Conservation (phyloP, 352 stramenopile species). For the Pythium sp. region DNA sequence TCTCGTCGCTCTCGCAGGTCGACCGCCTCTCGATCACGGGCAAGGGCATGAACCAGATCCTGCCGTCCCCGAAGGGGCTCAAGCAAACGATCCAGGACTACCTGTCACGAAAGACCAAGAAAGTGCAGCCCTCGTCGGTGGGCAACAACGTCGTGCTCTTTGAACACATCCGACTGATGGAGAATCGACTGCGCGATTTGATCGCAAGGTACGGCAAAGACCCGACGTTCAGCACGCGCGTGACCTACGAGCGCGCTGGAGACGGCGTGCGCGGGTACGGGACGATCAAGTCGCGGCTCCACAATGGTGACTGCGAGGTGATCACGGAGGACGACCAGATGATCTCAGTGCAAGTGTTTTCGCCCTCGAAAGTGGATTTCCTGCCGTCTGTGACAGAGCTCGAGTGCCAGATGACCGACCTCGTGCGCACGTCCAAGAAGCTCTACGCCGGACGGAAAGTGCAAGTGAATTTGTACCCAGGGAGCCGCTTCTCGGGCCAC, state of each 20-base stretch:
- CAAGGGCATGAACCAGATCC: conserved; percentile 47
- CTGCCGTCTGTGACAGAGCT: conserved; percentile 58
- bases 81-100: conserved; percentile 66
- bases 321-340: conserved; percentile 61
- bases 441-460: conserved; percentile 70
- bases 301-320: conserved; percentile 46
- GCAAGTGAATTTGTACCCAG: conserved; percentile 68
- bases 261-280: conserved; percentile 51
- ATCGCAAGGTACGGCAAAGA: conserved; percentile 14
- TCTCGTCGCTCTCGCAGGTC: conserved; percentile 63
- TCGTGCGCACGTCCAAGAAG: conserved; percentile 35
- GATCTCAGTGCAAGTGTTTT: conserved; percentile 53
- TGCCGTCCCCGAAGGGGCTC: conserved; percentile 50
- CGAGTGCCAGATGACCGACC: conserved; percentile 45
- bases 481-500: conserved; percentile 59
- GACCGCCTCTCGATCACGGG: conserved; percentile 55
- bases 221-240: conserved; percentile 28
- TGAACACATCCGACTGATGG: conserved; percentile 36
- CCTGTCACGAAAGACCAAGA: conserved; percentile 61
- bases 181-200: conserved; percentile 21
- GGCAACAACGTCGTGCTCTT: conserved; percentile 22
- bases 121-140: conserved; percentile 47
- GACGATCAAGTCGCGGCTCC: conserved; percentile 46
- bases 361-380: conserved; percentile 44
- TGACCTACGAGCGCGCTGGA: conserved; percentile 41